These are phyloP conservation scores for Malassezia sp. DNA, from an alignment of 1,284 basidiomycete genomes.

Conservation along the genomic window DNA sequence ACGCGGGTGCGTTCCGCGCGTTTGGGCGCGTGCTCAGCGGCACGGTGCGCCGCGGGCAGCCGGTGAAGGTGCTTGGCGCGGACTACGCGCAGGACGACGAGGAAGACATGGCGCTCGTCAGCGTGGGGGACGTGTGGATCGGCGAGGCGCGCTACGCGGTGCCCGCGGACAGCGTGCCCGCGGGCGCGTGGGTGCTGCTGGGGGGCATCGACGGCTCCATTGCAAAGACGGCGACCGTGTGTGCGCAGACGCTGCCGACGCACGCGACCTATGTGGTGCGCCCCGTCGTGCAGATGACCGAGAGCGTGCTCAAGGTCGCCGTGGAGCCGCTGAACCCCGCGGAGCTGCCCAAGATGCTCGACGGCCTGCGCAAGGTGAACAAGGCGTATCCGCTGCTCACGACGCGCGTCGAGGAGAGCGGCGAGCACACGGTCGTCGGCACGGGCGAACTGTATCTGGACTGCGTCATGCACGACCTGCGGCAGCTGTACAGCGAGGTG, in stretches of 20 bases:
- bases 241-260: constrained; percentile 47
- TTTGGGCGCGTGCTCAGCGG: constrained; percentile 91
- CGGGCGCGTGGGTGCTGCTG: constrained; percentile 84
- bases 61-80: constrained; percentile 91
- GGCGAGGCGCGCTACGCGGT: constrained; percentile 86
- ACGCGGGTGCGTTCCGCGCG: constrained; percentile 88
- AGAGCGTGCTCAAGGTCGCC: constrained; percentile 94
- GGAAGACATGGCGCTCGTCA: constrained; percentile 87
- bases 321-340: constrained; percentile 96
- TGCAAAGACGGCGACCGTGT: constrained; percentile 81
- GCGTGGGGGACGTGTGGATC: constrained; percentile 77
- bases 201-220: constrained; percentile 89
- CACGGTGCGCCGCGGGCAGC: constrained; percentile 67
- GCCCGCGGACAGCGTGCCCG: constrained; percentile 71
- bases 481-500: constrained; percentile 85
- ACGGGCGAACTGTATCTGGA: constrained; percentile 96
- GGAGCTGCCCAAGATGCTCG: constrained; percentile 95
- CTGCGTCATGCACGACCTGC: constrained; percentile 88
- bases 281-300: constrained; percentile 88
- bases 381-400: constrained; percentile 88
- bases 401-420: constrained; percentile 96
- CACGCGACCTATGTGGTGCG: constrained; percentile 81
- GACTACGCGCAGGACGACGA: constrained; percentile 94
- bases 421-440: constrained; percentile 91
- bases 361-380: constrained; percentile 89